Evolutionary conservation across 1,284 basidiomycete species (phyloP), one percentile per base, ranked within the genome.

Genomic region (Somion occarium): DNA sequence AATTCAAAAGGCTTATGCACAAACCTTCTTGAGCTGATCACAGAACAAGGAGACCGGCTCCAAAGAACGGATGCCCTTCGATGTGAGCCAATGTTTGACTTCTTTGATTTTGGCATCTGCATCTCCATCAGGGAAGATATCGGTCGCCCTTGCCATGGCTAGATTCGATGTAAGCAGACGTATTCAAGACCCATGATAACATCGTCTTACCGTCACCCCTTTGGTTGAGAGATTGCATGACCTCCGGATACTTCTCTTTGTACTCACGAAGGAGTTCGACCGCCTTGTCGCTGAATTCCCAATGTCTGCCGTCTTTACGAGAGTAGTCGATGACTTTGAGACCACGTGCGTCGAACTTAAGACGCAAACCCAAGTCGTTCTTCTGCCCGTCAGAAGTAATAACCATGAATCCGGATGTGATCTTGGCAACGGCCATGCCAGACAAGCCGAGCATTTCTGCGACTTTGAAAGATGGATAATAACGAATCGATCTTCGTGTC

Each of bases 321-420:
- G 94, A 90, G 68, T 97, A 98, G 53, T 93, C 92, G 34, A 98
- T 79, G 1, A 99, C 97, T 71, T 99, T 99, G 61, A 95, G 71
- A n/a, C 86, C 82, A 71, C 97, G 98, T 20, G 85, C 91, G 66
- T 99, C 97, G 56, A 98, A 99, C 69, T 99, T 99, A 61, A 99
- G 80, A 63, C 91, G 91, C 20, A 99, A 78, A 3, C 97, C 97
- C 26, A 99, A 75, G 65, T 99, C 98, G 53, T 79, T 79, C 73
- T 97, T 98, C 60, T 79, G 75, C n/a, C 81, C 80, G 59, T 91
- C 86, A 0, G 78, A 72, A 0, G 80, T 80, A 46, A 88, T 64
- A 43, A 98, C 87, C 83, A 98, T 85, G 64, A 98, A 85, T 61
- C 91, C 95, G 22, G 94, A 94, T 0, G 93, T 94, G 58, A 99